These are phyloP conservation scores for Rhinocladiella similis DNA, from an alignment of 2,329 filamentous ascomycete species.

Conservation along the genomic window DNA sequence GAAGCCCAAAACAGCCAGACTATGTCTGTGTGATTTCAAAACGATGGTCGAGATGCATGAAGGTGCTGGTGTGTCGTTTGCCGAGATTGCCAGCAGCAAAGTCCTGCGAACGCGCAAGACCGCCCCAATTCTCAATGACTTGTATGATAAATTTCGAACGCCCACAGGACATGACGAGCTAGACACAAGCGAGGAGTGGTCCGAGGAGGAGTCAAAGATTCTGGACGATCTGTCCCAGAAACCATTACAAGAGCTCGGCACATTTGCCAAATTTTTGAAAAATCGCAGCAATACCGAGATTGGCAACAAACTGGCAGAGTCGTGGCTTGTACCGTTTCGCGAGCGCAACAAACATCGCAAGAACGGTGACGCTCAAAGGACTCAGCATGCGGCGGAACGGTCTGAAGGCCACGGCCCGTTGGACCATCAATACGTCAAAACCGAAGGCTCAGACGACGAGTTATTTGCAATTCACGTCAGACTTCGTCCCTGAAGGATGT, in stretches of 20 bases:
- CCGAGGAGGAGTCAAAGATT: slow-evolving; percentile 14
- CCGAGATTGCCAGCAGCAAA: slow-evolving; percentile 23
- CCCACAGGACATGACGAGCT: neutral
- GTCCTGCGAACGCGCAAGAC: slow-evolving; percentile 19
- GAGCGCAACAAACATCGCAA: neutral
- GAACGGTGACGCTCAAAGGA: neutral
- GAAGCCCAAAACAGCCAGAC: slow-evolving; percentile 5
- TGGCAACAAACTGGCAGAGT: slow-evolving; percentile 27
- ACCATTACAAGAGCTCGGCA: slow-evolving; percentile 11
- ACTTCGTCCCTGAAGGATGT: slow-evolving; percentile 44
- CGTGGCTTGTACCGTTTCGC: slow-evolving; percentile 16
- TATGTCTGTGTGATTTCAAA: slow-evolving; percentile 23
- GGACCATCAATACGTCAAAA: slow-evolving; percentile 10
- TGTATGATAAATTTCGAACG: slow-evolving; percentile 23
- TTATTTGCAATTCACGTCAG: slow-evolving; percentile 30
- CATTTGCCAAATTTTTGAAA: slow-evolving; percentile 9
- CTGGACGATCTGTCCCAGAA: slow-evolving; percentile 17
- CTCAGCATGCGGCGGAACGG: neutral
- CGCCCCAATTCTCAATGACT: slow-evolving; percentile 15
- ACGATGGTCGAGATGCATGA: slow-evolving; percentile 28
- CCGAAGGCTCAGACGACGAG: slow-evolving; percentile 18
- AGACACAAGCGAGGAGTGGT: slow-evolving; percentile 14
- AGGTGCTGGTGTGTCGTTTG: slow-evolving; percentile 24
- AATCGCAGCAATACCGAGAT: slow-evolving; percentile 17
- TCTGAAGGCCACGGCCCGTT: neutral